Conservation (phyloP, 1,139 yeast genomes). For the Taphrina betulina region DNA sequence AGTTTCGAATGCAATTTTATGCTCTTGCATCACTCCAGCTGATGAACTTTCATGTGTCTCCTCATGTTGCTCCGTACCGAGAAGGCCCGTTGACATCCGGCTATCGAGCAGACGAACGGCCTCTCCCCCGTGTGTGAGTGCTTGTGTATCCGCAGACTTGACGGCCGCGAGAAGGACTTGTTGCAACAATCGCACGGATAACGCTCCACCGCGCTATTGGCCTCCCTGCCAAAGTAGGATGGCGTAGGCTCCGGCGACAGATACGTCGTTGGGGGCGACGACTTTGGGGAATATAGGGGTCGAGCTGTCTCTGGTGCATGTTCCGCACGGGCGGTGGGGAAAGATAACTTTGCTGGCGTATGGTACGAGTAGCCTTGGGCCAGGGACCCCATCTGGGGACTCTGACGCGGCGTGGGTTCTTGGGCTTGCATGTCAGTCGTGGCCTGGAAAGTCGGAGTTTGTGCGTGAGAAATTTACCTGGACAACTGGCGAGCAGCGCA, state of each 20-base stretch:
- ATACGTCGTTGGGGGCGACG: slow-evolving; percentile 15
- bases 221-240: not conserved
- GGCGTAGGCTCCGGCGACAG: not conserved
- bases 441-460: too few species aligned
- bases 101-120: slow-evolving; percentile 67
- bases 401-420: slow-evolving; percentile 21
- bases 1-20: not conserved
- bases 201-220: slow-evolving; percentile 24
- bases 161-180: slow-evolving; percentile 76
- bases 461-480: not conserved
- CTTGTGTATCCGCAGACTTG: slow-evolving; percentile 74
- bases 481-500: slow-evolving; percentile 20
- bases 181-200: slow-evolving; percentile 65
- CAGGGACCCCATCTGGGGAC: slow-evolving; percentile 26
- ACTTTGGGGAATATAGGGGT: slow-evolving; percentile 8
- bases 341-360: too few species aligned
- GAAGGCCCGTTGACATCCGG: slow-evolving; percentile 67
- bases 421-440: slow-evolving; percentile 6
- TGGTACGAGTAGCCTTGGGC: not conserved
- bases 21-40: not conserved
- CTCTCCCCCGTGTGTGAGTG: slow-evolving; percentile 87
- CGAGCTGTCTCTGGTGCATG: not conserved
- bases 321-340: not conserved
- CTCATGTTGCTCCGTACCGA: slow-evolving; percentile 78
- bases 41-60: slow-evolving; percentile 53